Conservation (phyloP, 345 rosid genomes). For the Eucalyptus regnans region DNA sequence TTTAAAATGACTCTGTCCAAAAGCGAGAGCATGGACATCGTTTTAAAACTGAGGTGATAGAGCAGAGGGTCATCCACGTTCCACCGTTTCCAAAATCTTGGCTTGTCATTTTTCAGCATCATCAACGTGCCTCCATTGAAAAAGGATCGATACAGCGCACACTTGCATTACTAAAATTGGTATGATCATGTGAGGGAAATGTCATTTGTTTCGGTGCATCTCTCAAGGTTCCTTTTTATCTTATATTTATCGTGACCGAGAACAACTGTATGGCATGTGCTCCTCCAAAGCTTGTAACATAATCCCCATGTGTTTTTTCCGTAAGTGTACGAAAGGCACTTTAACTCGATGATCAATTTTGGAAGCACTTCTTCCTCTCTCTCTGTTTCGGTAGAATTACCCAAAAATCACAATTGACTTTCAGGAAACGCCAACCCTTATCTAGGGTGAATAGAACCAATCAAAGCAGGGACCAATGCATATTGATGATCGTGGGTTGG, state of each 20-base stretch:
- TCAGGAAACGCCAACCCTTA: not conserved
- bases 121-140: not conserved
- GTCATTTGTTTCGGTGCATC: not conserved
- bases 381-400: not conserved
- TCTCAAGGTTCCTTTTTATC: not conserved
- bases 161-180: not conserved
- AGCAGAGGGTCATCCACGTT: not conserved
- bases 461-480: not conserved
- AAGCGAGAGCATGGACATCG: not conserved
- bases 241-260: not conserved
- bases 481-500: not conserved
- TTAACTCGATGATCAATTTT: not conserved
- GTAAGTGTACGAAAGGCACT: not conserved
- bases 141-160: not conserved
- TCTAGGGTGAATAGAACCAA: not conserved
- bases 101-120: not conserved
- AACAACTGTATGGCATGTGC: not conserved
- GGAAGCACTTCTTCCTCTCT: not conserved
- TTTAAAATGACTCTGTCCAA: not conserved
- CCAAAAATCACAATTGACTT: not conserved
- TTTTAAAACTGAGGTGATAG: not conserved
- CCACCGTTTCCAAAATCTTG: not conserved
- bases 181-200: not conserved
- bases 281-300: not conserved
- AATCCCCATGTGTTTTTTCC: not conserved